These are phyloP conservation scores for Paramyrothecium roridum DNA, from an alignment of 2,329 filamentous ascomycete species.

Conservation along the genomic window DNA sequence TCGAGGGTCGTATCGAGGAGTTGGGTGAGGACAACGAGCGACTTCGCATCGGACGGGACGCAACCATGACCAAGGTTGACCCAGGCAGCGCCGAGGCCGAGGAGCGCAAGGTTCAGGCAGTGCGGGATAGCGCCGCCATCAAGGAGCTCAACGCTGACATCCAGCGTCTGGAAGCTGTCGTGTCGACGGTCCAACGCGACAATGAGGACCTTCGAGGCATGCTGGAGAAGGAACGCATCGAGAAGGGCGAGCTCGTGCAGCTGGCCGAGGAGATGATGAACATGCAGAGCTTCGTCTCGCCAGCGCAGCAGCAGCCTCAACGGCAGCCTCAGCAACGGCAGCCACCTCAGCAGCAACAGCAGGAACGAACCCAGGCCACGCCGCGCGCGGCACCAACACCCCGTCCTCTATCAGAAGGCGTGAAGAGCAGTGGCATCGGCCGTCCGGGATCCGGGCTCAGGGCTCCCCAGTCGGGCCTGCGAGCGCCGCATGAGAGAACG, in stretches of 20 bases:
- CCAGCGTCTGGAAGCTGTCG: constrained; percentile 70
- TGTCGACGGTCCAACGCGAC: constrained; percentile 66
- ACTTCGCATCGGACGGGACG: constrained; percentile 62
- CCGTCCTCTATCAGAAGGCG: constrained; percentile 19
- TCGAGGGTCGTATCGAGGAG: constrained; percentile 69
- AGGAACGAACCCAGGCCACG: constrained; percentile 14
- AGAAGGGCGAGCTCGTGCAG: constrained; percentile 80
- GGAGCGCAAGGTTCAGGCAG: constrained; percentile 55
- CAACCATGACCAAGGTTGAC: constrained; percentile 59
- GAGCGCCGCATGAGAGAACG: constrained; percentile 40
- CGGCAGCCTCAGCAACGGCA: constrained; percentile 14
- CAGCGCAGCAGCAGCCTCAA: constrained; percentile 12
- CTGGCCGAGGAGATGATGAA: constrained; percentile 82
- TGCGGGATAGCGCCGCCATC: constrained; percentile 64
- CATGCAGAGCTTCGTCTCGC: constrained; percentile 51
- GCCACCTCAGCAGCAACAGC: constrained; percentile 17
- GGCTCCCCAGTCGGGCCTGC: constrained; percentile 52
- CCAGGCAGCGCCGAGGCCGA: constrained; percentile 42
- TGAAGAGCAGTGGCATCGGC: constrained; percentile 43
- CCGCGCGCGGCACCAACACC: constrained; percentile 28
- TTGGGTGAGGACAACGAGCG: constrained; percentile 73
- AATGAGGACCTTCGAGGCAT: constrained; percentile 63
- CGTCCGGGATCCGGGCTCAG: constrained; percentile 54
- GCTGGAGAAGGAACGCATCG: constrained; percentile 71
- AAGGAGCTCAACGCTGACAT: constrained; percentile 70